Percentiles rank a stretch among this genome's conserved stretches.
Evolutionary conservation across 768 basidiomycete species (phyloP).

Genomic region (Calvatia gigantea): DNA sequence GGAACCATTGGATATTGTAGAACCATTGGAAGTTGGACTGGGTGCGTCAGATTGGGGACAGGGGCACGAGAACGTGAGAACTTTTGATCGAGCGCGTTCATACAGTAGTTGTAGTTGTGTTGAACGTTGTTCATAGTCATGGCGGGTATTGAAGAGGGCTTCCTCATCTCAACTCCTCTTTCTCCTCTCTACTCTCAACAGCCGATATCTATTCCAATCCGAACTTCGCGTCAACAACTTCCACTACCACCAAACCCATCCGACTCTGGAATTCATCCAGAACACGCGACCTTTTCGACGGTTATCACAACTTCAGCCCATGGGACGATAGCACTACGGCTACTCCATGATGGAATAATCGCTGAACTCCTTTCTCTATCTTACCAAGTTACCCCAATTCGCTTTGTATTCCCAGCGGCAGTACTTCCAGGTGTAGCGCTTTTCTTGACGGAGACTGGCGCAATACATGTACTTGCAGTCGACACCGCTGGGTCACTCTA

Average conservation of each 20-base stretch:
- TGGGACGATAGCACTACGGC: conserved; percentile 68
- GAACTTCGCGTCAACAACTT: conserved; percentile 54
- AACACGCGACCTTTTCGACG: conserved; percentile 71
- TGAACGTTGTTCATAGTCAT: not conserved
- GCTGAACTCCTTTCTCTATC: conserved; percentile 78
- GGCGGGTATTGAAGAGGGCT: conserved; percentile 29
- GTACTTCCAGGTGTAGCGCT: conserved; percentile 65
- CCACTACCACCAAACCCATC: conserved; percentile 42
- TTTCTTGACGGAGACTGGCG: conserved; percentile 47
- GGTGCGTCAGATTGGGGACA: too few species aligned
- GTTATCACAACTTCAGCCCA: conserved; percentile 52
- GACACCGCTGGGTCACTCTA: conserved; percentile 70
- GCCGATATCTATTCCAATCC: conserved; percentile 48
- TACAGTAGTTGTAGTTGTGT: not conserved
- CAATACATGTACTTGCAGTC: conserved; percentile 70
- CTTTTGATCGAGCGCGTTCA: conserved; percentile 8
- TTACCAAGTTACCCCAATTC: conserved; percentile 58
- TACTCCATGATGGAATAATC: conserved; percentile 70
- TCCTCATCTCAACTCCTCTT: conserved; percentile 57
- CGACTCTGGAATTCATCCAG: conserved; percentile 47
- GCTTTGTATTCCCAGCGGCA: conserved; percentile 73
- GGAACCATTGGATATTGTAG: too few species aligned
- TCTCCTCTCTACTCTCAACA: conserved; percentile 60
- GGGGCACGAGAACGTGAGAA: conserved; percentile 2
- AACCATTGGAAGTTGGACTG: too few species aligned